phyloP scores from a whole-genome alignment of 331 rosid species.

The Malus hybrid region DNA sequence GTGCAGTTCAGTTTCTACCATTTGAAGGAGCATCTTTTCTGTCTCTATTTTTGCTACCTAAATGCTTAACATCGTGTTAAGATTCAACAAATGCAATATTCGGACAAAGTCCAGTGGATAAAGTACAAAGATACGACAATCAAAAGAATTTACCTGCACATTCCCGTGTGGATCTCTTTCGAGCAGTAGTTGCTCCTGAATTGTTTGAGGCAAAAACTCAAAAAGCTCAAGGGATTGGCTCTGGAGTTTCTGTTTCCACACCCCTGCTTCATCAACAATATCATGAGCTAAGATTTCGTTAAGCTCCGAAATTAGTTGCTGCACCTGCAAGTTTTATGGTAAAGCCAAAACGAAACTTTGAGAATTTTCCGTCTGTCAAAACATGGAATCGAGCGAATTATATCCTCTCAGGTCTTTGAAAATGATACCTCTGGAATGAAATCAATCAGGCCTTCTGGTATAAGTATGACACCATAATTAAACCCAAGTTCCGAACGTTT shows the following conservation, averaged over 20 bases:
- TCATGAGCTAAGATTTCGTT: slow-evolving; percentile 18
- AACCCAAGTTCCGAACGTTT: slow-evolving; percentile 14
- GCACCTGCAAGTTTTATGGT: slow-evolving; percentile 5
- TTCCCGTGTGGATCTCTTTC: slow-evolving; percentile 21
- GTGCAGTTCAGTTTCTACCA: slow-evolving; percentile 17
- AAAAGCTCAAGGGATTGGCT: slow-evolving; percentile 11
- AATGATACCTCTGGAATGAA: slow-evolving; percentile 14
- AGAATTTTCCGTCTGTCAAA: background rate
- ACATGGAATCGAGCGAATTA: background rate
- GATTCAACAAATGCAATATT: background rate
- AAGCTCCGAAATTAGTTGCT: slow-evolving; percentile 14
- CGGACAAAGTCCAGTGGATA: background rate
- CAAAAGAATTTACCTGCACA: slow-evolving; percentile 4
- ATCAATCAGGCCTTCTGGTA: slow-evolving; percentile 21
- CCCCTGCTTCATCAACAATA: slow-evolving; percentile 14
- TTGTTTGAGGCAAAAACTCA: slow-evolving; percentile 10
- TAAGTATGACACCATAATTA: slow-evolving; percentile 16
- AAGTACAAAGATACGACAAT: background rate
- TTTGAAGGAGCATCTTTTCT: slow-evolving; percentile 15
- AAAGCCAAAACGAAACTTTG: background rate
- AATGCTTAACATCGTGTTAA: background rate
- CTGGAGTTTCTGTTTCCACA: slow-evolving; percentile 16
- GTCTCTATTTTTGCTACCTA: slow-evolving; percentile 22
- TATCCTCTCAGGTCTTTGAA: background rate
- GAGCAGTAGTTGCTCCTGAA: slow-evolving; percentile 19